phyloP scores from a whole-genome alignment of 257 asterid species.

The Primulina eburnea region DNA sequence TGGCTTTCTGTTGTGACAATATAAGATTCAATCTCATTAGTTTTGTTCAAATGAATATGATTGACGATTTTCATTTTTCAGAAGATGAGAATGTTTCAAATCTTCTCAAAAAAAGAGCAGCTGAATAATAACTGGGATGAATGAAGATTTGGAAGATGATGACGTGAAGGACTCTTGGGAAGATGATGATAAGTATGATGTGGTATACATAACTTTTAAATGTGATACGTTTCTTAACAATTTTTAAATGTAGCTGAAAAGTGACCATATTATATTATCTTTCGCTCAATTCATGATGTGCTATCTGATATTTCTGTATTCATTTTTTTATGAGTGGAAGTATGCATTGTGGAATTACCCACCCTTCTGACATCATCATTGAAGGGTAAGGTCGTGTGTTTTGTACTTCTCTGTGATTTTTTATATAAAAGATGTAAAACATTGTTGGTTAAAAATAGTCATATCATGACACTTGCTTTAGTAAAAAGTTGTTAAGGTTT shows the following conservation, averaged over 20 bases:
- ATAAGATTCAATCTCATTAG: background rate
- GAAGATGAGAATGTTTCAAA: conserved; percentile 69
- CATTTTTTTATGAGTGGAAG: background rate
- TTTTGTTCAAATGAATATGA: background rate
- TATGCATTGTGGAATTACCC: background rate
- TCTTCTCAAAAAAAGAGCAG: conserved; percentile 52
- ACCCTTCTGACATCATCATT: too few relatives aligned
- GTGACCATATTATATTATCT: background rate
- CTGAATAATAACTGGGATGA: conserved; percentile 72
- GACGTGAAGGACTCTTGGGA: conserved; percentile 95
- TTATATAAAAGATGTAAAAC: too few relatives aligned
- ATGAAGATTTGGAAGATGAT: conserved; percentile 72
- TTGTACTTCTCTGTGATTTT: too few relatives aligned
- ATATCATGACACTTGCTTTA: too few relatives aligned
- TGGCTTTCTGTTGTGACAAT: background rate
- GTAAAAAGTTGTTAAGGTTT: too few relatives aligned
- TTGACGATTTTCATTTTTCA: conserved; percentile 27
- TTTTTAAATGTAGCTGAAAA: background rate
- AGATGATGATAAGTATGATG: conserved; percentile 78
- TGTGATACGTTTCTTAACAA: background rate
- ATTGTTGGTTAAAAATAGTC: too few relatives aligned
- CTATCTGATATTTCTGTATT: background rate
- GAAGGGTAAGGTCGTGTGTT: too few relatives aligned
- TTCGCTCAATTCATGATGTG: background rate
- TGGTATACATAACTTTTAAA: conserved; percentile 30